Evolutionary conservation across 2,329 filamentous ascomycete species (phyloP).

Genomic region (Neopestalotiopsis sp.): DNA sequence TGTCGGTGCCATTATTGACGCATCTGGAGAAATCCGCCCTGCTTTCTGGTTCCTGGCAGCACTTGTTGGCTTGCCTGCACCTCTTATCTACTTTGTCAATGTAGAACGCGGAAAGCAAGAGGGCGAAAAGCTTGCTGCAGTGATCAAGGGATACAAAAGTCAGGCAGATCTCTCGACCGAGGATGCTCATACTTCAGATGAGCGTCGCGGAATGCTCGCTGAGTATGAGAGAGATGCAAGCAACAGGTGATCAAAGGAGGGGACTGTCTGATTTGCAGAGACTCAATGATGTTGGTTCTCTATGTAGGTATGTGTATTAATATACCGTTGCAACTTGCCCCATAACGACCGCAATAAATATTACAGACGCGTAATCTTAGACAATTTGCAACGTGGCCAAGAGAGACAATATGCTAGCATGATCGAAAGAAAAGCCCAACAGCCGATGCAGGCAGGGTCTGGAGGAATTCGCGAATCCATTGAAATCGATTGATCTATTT

Average conservation of each 20-base stretch:
- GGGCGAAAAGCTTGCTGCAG: constrained; percentile 66
- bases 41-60: constrained; percentile 92
- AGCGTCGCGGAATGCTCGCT: constrained; percentile 40
- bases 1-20: constrained; percentile 90
- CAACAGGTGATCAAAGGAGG: constrained; percentile 17
- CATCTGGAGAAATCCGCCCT: constrained; percentile 77
- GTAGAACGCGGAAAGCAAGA: constrained; percentile 79
- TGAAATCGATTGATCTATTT: neutral
- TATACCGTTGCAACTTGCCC: no score
- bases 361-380: no score
- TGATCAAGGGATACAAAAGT: constrained; percentile 58
- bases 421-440: no score
- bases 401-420: no score
- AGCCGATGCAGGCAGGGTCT: no score
- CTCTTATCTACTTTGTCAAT: constrained; percentile 83
- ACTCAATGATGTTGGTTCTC: no score
- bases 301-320: no score
- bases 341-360: no score
- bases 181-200: constrained; percentile 28
- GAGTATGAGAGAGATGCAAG: constrained; percentile 40
- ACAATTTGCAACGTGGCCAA: no score
- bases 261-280: no score
- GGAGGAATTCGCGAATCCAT: no score
- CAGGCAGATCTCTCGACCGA: constrained; percentile 26
- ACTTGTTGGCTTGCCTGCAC: constrained; percentile 83